phyloP scores from a whole-genome alignment of 345 rosid species.

The Populus euphratica region DNA sequence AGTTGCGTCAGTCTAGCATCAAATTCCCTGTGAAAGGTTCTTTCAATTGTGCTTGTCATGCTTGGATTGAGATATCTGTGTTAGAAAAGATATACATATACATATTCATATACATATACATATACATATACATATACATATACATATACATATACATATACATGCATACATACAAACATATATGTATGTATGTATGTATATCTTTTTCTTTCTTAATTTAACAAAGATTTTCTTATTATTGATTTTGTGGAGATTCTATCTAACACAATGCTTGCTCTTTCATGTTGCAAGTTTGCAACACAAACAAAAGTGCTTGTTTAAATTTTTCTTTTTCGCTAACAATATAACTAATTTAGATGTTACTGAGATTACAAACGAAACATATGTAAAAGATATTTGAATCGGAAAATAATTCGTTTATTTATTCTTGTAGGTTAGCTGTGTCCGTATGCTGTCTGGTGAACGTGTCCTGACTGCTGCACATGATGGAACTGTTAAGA shows the following conservation, averaged over 20 bases:
- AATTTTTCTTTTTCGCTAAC: background rate
- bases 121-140: no score
- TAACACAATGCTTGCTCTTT: background rate
- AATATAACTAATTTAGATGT: no score
- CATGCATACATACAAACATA: no score
- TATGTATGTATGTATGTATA: no score
- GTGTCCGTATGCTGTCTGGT: constrained; percentile 91
- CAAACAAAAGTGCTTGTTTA: no score
- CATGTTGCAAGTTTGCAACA: background rate
- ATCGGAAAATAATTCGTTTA: background rate
- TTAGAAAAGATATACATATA: no score
- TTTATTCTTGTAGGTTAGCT: constrained; percentile 57
- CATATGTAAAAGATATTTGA: background rate
- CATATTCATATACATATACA: no score
- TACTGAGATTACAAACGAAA: no score
- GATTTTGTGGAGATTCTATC: background rate
- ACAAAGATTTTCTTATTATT: background rate
- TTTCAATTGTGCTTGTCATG: background rate
- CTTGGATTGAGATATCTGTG: background rate
- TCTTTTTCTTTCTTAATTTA: background rate
- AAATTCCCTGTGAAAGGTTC: background rate
- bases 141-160: no score
- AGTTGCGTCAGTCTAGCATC: background rate
- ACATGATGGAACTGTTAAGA: constrained; percentile 90
- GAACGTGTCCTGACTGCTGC: constrained; percentile 93